A percentile compares a stretch with the other conserved stretches of the same genome.
Conservation (phyloP, 345 rosid genomes). For the Eucalyptus albens region DNA sequence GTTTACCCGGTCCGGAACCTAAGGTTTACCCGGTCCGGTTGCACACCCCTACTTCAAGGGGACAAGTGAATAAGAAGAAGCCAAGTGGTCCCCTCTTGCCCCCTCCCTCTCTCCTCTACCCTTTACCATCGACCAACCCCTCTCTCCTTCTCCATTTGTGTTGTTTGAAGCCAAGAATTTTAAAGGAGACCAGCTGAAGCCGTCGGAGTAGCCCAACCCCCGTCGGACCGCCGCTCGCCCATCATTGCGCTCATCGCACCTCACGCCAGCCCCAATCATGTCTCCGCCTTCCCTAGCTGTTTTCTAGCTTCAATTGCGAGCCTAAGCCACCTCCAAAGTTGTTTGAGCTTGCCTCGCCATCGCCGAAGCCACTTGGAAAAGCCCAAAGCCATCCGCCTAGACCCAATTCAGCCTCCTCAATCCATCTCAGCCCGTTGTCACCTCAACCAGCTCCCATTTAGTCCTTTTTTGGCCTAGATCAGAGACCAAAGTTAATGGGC, state of each 20-base stretch:
- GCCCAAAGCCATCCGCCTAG: too few species aligned
- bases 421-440: too few species aligned
- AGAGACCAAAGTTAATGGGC: fast-evolving
- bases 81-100: too few species aligned
- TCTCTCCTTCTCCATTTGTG: too few species aligned
- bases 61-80: too few species aligned
- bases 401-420: fast-evolving
- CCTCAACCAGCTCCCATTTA: too few species aligned
- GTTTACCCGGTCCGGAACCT: too few species aligned
- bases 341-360: fast-evolving
- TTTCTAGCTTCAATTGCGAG: fast-evolving
- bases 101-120: too few species aligned
- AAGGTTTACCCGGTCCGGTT: too few species aligned
- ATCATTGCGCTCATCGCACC: fast-evolving
- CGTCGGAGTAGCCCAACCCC: fast-evolving
- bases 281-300: fast-evolving
- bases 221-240: fast-evolving
- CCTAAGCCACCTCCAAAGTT: fast-evolving
- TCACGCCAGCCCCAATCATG: fast-evolving
- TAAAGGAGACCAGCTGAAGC: fast-evolving
- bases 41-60: too few species aligned
- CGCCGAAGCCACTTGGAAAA: fast-evolving
- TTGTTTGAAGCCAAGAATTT: too few species aligned
- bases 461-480: fast-evolving
- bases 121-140: fast-evolving